These are phyloP conservation scores for Diaporthe vaccinii DNA, from an alignment of 2,329 filamentous ascomycete species.

Conservation along the genomic window DNA sequence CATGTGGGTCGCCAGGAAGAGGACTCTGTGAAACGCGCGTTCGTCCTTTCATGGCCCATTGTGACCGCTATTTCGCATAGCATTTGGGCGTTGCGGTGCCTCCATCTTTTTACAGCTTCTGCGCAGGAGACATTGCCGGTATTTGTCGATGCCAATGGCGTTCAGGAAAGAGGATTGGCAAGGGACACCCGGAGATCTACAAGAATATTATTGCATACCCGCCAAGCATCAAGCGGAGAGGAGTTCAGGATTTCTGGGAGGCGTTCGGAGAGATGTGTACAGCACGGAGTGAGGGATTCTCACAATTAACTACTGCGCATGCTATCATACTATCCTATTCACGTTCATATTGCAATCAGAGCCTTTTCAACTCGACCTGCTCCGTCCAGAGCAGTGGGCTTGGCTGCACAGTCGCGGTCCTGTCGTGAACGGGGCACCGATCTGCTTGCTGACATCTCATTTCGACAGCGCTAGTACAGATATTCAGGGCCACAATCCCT, in stretches of 20 bases:
- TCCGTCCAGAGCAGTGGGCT: neutral
- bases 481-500: neutral
- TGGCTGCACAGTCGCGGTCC: neutral
- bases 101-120: neutral
- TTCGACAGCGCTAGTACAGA: neutral
- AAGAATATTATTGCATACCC: constrained; percentile 20
- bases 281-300: neutral
- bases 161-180: neutral
- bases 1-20: constrained; percentile 34
- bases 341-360: neutral
- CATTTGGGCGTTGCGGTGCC: neutral
- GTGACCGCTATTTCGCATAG: neutral
- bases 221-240: constrained; percentile 14
- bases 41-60: too few species aligned
- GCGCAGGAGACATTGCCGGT: neutral
- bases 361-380: neutral
- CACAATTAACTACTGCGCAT: neutral
- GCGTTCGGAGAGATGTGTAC: constrained; percentile 11
- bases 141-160: neutral
- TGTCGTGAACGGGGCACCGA: too few species aligned
- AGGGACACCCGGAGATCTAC: neutral
- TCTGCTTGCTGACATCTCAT: neutral
- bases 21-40: neutral
- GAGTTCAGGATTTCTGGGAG: constrained; percentile 18
- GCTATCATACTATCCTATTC: neutral